A percentile compares a stretch with the other conserved stretches of the same genome.
phyloP scores from a whole-genome alignment of 208 protist genomes.

The Crithidia bombi region DNA sequence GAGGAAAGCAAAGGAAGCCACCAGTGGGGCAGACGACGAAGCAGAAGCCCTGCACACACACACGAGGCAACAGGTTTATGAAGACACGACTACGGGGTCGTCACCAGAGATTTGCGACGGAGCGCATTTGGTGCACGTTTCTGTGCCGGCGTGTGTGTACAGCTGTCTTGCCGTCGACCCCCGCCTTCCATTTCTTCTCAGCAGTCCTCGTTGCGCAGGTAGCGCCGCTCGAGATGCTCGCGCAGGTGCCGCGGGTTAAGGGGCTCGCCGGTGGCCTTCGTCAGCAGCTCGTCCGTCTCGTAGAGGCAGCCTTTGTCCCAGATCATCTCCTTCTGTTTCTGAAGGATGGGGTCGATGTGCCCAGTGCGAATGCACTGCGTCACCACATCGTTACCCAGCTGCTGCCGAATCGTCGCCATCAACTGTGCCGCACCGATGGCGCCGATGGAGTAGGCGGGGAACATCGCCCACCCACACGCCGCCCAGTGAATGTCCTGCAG shows the following conservation, averaged over 20 bases:
- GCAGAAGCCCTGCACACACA: too few species aligned
- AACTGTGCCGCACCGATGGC: constrained; percentile 81
- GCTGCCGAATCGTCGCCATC: constrained; percentile 51
- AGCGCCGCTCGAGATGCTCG: constrained; percentile 75
- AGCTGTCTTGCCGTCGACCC: too few species aligned
- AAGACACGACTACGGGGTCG: too few species aligned
- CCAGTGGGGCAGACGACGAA: too few species aligned
- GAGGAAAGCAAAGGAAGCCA: too few species aligned
- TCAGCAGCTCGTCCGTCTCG: constrained; percentile 68
- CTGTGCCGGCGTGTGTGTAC: too few species aligned
- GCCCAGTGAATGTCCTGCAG: constrained; percentile 92
- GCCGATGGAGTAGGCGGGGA: constrained; percentile 84
- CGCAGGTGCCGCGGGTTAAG: constrained; percentile 71
- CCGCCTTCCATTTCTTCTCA: too few species aligned
- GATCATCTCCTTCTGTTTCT: constrained; percentile 59
- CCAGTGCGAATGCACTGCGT: constrained; percentile 49
- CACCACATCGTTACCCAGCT: constrained; percentile 49
- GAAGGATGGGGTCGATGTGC: constrained; percentile 54
- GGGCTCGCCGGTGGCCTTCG: constrained; percentile 65
- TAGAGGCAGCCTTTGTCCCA: constrained; percentile 51
- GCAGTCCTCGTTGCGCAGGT: constrained; percentile 48
- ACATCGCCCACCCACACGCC: constrained; percentile 63
- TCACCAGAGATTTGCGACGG: too few species aligned
- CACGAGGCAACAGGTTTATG: too few species aligned
- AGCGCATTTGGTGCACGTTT: too few species aligned